phyloP scores from a whole-genome alignment of 176 grass and related monocot genomes.

The Oryza meyeriana region DNA sequence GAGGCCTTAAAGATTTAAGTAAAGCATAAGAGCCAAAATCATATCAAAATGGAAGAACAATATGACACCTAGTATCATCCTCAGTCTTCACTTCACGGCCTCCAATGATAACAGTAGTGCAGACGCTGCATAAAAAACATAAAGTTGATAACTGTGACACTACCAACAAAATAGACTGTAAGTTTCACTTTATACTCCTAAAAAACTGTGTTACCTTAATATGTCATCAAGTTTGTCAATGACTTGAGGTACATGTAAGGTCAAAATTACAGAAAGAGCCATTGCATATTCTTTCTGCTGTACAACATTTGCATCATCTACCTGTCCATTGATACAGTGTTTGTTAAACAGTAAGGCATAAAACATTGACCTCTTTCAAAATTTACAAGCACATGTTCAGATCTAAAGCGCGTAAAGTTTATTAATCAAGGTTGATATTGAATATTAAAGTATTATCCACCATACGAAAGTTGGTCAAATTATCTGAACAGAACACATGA shows the following conservation, averaged over 20 bases:
- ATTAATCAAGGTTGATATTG: constrained; percentile 3
- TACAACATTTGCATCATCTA: constrained; percentile 71
- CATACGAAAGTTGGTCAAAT: background rate
- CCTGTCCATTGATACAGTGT: constrained; percentile 49
- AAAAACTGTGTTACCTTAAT: constrained; percentile 61
- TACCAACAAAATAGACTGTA: background rate
- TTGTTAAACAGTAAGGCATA: constrained; percentile 2
- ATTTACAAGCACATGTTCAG: background rate
- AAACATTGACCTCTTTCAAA: constrained; percentile 5
- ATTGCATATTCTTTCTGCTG: constrained; percentile 85
- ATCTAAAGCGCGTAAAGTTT: constrained; percentile 18
- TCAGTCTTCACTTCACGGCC: constrained; percentile 60
- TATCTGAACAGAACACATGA: constrained; percentile 21
- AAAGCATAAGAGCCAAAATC: constrained; percentile 14
- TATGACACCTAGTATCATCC: constrained; percentile 72
- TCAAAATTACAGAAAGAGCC: constrained; percentile 93
- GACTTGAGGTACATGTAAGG: constrained; percentile 79
- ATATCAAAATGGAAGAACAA: constrained; percentile 24
- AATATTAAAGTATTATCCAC: background rate
- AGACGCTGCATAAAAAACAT: constrained; percentile 64
- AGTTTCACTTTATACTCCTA: constrained; percentile 4
- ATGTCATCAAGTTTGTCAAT: constrained; percentile 99
- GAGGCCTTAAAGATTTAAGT: constrained; percentile 3
- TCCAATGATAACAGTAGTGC: constrained; percentile 86
- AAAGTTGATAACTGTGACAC: constrained; percentile 12